A percentile compares a stretch with the other conserved stretches of the same genome.
These are phyloP conservation scores for Canavalia gladiata DNA, from an alignment of 306 rosid species.

Conservation along the genomic window DNA sequence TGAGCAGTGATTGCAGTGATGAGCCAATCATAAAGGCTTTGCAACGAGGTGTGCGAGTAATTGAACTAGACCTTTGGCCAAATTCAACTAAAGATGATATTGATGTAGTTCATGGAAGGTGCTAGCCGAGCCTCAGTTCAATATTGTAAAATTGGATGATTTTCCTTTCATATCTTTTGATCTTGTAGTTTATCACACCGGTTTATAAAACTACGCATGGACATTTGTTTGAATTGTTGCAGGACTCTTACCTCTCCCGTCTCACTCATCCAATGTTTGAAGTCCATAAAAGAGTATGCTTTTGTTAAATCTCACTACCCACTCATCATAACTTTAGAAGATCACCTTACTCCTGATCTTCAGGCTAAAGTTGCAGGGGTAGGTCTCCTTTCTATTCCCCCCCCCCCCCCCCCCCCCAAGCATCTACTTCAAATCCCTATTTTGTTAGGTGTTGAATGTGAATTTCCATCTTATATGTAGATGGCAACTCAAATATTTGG, in stretches of 20 bases:
- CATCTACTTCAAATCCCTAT: not conserved
- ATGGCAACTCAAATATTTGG: constrained; percentile 68
- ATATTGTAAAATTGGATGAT: constrained; percentile 20
- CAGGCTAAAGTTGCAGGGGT: constrained; percentile 88
- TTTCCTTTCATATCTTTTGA: constrained; percentile 12
- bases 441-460: constrained; percentile 31
- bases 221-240: constrained; percentile 43
- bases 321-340: constrained; percentile 81
- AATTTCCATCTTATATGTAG: constrained; percentile 52
- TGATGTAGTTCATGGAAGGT: constrained; percentile 84
- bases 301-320: constrained; percentile 79
- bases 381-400: constrained; percentile 27
- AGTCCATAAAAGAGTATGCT: constrained; percentile 79
- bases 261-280: constrained; percentile 73
- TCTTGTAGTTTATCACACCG: not conserved
- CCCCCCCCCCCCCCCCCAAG: not conserved
- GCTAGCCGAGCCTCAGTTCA: constrained; percentile 33
- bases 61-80: constrained; percentile 90
- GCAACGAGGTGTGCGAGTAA: constrained; percentile 71
- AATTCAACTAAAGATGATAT: constrained; percentile 71
- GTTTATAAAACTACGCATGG: not conserved
- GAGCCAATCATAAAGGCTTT: constrained; percentile 76
- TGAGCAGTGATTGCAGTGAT: constrained; percentile 85
- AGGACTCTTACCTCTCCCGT: constrained; percentile 87
- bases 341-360: constrained; percentile 77